Conservation (phyloP, 345 rosid genomes). For the Brassica nigra region DNA sequence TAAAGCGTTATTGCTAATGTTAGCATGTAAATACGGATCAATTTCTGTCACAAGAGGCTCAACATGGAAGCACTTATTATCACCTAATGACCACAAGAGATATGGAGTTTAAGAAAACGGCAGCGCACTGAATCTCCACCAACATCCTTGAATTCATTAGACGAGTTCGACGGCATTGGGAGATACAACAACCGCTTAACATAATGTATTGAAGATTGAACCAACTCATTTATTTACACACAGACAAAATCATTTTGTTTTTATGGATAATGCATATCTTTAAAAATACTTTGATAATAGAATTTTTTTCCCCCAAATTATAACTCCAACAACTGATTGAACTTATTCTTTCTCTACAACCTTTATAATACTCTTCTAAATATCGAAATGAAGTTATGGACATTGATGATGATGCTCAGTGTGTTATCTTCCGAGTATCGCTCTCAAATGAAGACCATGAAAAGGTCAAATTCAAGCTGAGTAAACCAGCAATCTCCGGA, state of each 20-base stretch:
- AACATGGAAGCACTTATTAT: neutral
- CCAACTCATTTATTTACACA: neutral
- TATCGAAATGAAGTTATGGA: neutral
- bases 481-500: too few species aligned
- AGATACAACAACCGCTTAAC: neutral
- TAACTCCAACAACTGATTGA: neutral
- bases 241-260: neutral
- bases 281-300: neutral
- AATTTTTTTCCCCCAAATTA: neutral
- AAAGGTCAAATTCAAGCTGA: too few species aligned
- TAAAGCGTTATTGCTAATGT: slow-evolving; percentile 25
- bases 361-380: neutral
- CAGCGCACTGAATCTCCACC: neutral
- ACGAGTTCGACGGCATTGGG: neutral
- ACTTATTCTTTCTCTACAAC: neutral
- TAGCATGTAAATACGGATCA: slow-evolving; percentile 11
- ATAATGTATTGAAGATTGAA: neutral
- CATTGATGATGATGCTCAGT: neutral
- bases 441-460: too few species aligned
- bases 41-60: neutral
- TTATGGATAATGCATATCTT: neutral
- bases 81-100: neutral
- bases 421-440: neutral
- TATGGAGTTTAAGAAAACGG: neutral
- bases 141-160: neutral